Percentiles rank a stretch among this genome's conserved stretches.
phyloP scores from a whole-genome alignment of 305 asterid species.

The Fraxinus velutina region DNA sequence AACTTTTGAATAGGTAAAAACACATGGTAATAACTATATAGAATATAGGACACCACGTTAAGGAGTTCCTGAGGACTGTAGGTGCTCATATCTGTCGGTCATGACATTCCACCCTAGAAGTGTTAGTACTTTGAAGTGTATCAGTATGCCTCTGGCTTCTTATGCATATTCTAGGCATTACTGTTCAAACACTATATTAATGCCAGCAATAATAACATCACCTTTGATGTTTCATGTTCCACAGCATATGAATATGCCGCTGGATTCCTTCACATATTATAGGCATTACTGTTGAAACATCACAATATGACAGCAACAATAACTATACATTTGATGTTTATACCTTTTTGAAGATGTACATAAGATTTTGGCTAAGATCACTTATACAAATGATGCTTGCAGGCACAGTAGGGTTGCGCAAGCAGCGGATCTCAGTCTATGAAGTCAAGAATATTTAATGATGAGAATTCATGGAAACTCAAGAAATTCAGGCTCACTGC shows the following conservation, averaged over 20 bases:
- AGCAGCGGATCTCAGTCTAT: neutral
- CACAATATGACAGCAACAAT: neutral
- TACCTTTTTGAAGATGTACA: neutral
- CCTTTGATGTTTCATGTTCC: neutral
- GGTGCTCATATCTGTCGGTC: neutral
- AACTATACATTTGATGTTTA: neutral
- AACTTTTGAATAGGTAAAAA: neutral
- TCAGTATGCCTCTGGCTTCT: neutral
- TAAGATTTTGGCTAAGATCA: neutral
- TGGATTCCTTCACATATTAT: neutral
- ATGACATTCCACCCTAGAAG: neutral
- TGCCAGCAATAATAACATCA: neutral
- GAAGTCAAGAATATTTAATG: neutral
- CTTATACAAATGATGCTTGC: neutral
- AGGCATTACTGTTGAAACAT: neutral
- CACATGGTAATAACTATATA: neutral
- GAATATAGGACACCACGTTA: neutral
- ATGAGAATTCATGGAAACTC: neutral
- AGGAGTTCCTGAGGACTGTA: neutral
- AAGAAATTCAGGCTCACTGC: neutral
- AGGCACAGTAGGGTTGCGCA: neutral
- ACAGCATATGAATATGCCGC: neutral
- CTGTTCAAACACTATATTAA: neutral
- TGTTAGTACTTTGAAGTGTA: neutral
- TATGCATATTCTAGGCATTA: neutral